Conservation (phyloP, 2,329 filamentous ascomycete genomes). For the Fusarium irregulare region DNA sequence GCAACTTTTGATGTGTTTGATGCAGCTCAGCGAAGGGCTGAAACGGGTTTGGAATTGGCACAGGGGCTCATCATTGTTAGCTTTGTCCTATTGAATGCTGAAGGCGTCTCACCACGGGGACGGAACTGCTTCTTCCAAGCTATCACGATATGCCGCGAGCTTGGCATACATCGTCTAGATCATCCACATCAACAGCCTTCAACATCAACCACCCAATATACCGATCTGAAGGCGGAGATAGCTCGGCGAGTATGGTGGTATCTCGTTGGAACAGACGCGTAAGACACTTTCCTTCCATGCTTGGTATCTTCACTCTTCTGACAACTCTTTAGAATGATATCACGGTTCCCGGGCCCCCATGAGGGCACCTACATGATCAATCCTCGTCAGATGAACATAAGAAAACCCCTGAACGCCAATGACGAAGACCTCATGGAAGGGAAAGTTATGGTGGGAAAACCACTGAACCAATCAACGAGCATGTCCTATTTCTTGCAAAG, state of each 20-base stretch:
- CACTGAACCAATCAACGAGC: constrained; percentile 49
- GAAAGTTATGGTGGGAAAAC: constrained; percentile 46
- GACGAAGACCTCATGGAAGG: constrained; percentile 52
- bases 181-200: constrained; percentile 40
- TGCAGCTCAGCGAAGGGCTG: constrained; percentile 46
- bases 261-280: constrained; percentile 56
- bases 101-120: constrained; percentile 36
- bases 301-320: not conserved
- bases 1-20: constrained; percentile 52
- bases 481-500: constrained; percentile 55
- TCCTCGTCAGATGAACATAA: constrained; percentile 54
- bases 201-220: constrained; percentile 37
- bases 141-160: constrained; percentile 39
- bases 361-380: constrained; percentile 53
- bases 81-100: constrained; percentile 54
- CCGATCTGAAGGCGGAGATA: constrained; percentile 50
- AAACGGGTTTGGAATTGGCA: constrained; percentile 50
- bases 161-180: constrained; percentile 55
- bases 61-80: constrained; percentile 54
- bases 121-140: constrained; percentile 31
- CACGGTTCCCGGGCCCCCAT: constrained; percentile 51
- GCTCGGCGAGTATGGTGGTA: constrained; percentile 60
- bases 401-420: constrained; percentile 53
- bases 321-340: constrained; percentile 49
- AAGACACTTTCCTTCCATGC: constrained; percentile 3